Evolutionary conservation across 305 asterid species (phyloP).

Genomic region (Fraxinus greggii): DNA sequence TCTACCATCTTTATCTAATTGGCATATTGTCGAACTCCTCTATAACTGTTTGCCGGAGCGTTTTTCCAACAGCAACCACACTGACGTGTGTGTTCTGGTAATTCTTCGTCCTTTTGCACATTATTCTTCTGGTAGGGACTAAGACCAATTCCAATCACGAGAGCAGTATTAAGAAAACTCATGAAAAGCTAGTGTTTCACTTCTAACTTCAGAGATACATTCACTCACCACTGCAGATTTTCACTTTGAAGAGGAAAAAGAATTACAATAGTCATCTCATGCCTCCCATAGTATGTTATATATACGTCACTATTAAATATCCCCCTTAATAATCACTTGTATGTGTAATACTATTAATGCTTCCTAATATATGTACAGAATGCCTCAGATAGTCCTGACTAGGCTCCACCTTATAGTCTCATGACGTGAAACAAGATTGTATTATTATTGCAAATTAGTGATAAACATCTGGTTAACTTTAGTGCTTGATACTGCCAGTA

Average conservation of each 20-base stretch:
- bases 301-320: neutral
- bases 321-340: neutral
- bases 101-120: neutral
- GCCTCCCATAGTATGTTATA: neutral
- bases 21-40: conserved; percentile 77
- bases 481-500: neutral
- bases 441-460: neutral
- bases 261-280: neutral
- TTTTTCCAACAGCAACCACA: conserved; percentile 64
- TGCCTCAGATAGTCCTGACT: neutral
- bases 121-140: neutral
- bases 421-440: neutral
- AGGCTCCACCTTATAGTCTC: neutral
- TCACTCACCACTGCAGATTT: neutral
- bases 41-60: conserved; percentile 78
- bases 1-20: conserved; percentile 57
- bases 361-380: neutral
- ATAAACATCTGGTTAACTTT: neutral
- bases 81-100: conserved; percentile 74
- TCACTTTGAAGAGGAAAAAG: neutral
- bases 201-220: neutral
- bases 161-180: neutral
- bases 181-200: neutral
- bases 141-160: neutral
- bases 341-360: neutral